Evolutionary conservation across 768 basidiomycete species (phyloP), one percentile per base, ranked within the genome.

Genomic region (Suillus ampliporus): DNA sequence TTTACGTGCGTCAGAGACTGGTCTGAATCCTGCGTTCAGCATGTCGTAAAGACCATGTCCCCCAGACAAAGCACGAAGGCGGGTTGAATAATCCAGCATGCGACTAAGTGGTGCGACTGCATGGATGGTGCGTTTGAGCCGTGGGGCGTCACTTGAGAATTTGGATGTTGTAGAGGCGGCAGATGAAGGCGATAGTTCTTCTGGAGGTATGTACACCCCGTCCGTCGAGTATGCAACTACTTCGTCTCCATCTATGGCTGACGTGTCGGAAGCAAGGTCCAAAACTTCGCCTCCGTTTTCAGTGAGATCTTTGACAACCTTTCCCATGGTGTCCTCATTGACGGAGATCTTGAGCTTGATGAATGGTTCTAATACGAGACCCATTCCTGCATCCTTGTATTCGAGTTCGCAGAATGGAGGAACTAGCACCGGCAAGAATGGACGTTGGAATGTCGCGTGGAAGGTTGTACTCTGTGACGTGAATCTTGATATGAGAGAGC

Each of bases 11-110:
- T 86, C 81, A 23, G 84, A 81, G 2, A 94, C 92, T 62, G 80
- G 75, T 69, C 81, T 84, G 77, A 94, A 95, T 17, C 92, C 93
- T n/a, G 87, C 90, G 53, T 83, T 84, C 35, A 78, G 77, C 88
- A 91, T 90, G 70, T 95, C 92, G 68, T 95, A 94, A 19, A 80
- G 71, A 14, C 92, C 94, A 71, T 92, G 87, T 4, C 94, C 94
- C 52, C 91, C 94, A 2, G 91, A 90, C 41, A 95, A 74, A 1
- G 94, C 89, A 19, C 94, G 88, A 57, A 95, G 74, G 17, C 92
- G 83, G 51, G 81, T 89, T 10, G 91, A 89, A 68, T 91, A 95
- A 73, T 94, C 89, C 21, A 95, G 78, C 84, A 94, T 89, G 68
- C 82, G 84, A 69, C 88, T 91, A n/a, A 95, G 82, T 3, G 94